These are phyloP conservation scores for Cladosporium sp. DNA, from an alignment of 2,329 filamentous ascomycete genomes.

Conservation along the genomic window DNA sequence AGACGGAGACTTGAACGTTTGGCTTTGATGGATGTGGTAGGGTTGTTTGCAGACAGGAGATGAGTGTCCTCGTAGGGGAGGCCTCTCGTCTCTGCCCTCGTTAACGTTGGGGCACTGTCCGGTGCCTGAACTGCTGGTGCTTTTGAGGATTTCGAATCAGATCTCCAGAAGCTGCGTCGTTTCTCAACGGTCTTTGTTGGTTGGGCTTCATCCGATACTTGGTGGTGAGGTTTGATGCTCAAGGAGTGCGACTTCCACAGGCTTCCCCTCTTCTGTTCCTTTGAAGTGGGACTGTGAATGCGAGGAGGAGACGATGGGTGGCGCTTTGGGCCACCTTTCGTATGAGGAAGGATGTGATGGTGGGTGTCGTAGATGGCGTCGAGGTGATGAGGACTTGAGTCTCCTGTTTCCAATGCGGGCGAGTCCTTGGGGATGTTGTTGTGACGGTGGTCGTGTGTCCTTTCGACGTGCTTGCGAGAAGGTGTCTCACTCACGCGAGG, in stretches of 20 bases:
- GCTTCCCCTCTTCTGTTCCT: neutral
- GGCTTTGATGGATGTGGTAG: neutral
- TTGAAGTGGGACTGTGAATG: slow-evolving; percentile 5
- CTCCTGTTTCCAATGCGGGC: neutral
- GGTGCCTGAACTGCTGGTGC: slow-evolving; percentile 2
- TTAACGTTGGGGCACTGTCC: neutral
- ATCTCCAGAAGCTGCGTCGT: slow-evolving; percentile 6
- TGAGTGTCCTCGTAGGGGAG: neutral
- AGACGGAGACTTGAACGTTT: slow-evolving; percentile 3
- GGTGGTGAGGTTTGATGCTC: neutral
- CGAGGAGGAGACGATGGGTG: slow-evolving; percentile 7
- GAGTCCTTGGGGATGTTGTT: neutral
- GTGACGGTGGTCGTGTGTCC: neutral
- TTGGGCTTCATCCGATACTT: neutral
- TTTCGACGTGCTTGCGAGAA: slow-evolving; percentile 8
- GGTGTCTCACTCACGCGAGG: slow-evolving; percentile 6
- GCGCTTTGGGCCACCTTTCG: neutral
- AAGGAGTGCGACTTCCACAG: neutral
- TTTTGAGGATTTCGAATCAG: neutral
- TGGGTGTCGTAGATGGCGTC: slow-evolving; percentile 10
- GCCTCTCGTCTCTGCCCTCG: neutral
- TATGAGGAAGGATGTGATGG: slow-evolving; percentile 1
- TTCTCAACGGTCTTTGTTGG: neutral
- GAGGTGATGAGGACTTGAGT: neutral
- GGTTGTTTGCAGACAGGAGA: neutral